These are phyloP conservation scores for Mycena galopus DNA, from an alignment of 768 basidiomycete species.

Conservation along the genomic window DNA sequence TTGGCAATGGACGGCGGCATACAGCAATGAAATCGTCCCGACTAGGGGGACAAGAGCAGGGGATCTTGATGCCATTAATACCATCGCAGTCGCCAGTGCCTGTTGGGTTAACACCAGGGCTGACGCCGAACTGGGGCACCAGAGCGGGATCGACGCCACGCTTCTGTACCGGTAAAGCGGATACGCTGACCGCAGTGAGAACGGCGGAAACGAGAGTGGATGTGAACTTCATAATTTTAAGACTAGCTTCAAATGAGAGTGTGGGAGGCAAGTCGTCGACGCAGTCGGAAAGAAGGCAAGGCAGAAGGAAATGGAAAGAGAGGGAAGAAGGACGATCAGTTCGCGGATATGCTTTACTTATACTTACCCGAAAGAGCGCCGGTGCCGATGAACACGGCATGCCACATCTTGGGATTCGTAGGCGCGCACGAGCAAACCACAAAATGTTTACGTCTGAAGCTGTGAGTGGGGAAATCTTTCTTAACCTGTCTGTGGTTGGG, in stretches of 20 bases:
- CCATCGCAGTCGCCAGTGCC: conserved; percentile 20
- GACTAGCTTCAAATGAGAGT: not conserved
- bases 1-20: too few species aligned
- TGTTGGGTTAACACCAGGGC: conserved; percentile 2
- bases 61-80: conserved; percentile 60
- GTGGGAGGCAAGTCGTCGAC: not conserved
- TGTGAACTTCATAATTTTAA: not conserved
- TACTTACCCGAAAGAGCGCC: too few species aligned
- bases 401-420: too few species aligned
- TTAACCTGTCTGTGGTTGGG: too few species aligned
- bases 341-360: too few species aligned
- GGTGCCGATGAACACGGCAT: too few species aligned
- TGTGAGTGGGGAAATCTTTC: too few species aligned
- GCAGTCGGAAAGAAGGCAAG: not conserved
- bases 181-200: not conserved
- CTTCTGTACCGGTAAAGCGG: not conserved
- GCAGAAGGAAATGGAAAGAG: not conserved
- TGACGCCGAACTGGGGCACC: conserved; percentile 20
- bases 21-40: not conserved
- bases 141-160: conserved; percentile 48
- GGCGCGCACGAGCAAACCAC: too few species aligned
- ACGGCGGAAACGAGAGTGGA: not conserved
- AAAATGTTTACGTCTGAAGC: too few species aligned
- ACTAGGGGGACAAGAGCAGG: conserved; percentile 75
- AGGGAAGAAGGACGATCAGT: too few species aligned